Evolutionary conservation across 1,139 yeast species (phyloP).

Genomic region (Arxiozyma slooffiae): DNA sequence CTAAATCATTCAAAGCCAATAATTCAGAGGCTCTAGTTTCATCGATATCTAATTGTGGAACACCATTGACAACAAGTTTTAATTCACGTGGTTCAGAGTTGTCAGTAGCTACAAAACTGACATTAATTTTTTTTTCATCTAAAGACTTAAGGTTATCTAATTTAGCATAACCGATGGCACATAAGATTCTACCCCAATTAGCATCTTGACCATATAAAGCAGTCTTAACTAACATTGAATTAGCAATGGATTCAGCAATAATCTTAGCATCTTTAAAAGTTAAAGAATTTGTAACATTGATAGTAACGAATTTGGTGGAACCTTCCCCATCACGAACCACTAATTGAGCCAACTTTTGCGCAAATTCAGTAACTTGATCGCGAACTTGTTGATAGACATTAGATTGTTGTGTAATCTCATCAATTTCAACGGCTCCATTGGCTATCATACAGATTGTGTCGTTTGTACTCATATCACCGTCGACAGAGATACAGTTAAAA

Average conservation of each 20-base stretch:
- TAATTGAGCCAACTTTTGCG: constrained; percentile 76
- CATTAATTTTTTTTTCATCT: constrained; percentile 56
- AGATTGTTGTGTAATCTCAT: constrained; percentile 37
- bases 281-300: constrained; percentile 65
- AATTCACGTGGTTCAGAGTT: constrained; percentile 50
- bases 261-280: constrained; percentile 68
- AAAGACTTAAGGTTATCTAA: constrained; percentile 46
- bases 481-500: constrained; percentile 90
- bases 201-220: constrained; percentile 95
- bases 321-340: constrained; percentile 98
- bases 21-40: constrained; percentile 82
- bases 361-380: constrained; percentile 60
- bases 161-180: too few species aligned
- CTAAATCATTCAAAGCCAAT: constrained; percentile 63
- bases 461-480: constrained; percentile 96
- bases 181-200: too few species aligned
- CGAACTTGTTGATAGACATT: constrained; percentile 44
- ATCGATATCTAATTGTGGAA: constrained; percentile 72
- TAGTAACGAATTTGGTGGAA: constrained; percentile 91
- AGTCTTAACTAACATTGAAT: constrained; percentile 83
- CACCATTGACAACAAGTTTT: constrained; percentile 72
- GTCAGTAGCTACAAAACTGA: constrained; percentile 77
- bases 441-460: constrained; percentile 90
- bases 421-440: constrained; percentile 90
- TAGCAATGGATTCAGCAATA: constrained; percentile 77